Base-by-base conservation (phyloP, 139 green algal species). In the Coelastrella sp. region DNA sequence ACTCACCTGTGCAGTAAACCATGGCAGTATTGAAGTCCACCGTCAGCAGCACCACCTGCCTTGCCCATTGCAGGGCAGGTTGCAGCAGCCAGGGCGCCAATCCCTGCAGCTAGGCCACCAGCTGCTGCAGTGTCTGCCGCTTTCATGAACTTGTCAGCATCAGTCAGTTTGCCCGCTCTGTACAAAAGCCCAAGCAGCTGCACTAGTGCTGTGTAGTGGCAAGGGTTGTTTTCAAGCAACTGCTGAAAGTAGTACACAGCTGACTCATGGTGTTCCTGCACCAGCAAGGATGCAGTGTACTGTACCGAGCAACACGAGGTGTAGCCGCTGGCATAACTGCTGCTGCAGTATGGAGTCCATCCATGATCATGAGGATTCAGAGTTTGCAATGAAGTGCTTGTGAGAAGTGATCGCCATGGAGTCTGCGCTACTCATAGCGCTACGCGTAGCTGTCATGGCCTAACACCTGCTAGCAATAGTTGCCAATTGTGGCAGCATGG, bases 221-320 rank as follows among this genome's bases (percentile, higher is more conserved):
- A 88, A 6, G 96, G 94, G 15, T 91, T 92, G 84, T 91, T 90
- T 78, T 97, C 95, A 76, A 98, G 91, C 59, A 98, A 91, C 93
- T 97, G 94, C 93, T 97, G 91, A 88, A 97, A 96, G 90, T 97
- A 94, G 89, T 93, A 96, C 73, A 97, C 93, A 15, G 96, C 96
- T 25, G 90, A 93, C 49, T 96, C 95, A 89, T 95, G 95, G 82
- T 97, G 82, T 88, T 97, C 96, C 94, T 96, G 93, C 78, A 63
- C 7, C 12, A 78, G 8, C 70, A 78, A 49, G 35, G 3, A 73
- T 49, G 35, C 35, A 49, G 35, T 49, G 35, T 3, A 49, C 35
- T 49, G 35, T 49, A 49, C 35, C 35, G 35, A 49, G 35, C 3
- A 49, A 49, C 35, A 49, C 35, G 35, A 49, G 3, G 1, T 49